Base-by-base conservation (phyloP, 805 yeast genomes). In the Ogataea neopini region DNA sequence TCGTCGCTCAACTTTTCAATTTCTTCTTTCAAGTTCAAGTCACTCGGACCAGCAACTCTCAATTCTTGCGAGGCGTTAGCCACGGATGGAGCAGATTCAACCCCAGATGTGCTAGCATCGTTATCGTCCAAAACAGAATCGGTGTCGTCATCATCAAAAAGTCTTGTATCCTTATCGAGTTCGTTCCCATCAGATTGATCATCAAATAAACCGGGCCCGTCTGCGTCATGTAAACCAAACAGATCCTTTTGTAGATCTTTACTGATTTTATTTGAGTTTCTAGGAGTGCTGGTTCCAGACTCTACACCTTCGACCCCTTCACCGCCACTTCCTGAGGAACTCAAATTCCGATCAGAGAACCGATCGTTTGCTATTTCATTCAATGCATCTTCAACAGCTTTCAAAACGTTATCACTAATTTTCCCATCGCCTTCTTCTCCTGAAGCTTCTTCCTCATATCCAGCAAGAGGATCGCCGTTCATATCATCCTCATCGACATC, bases 31-130 rank as follows among this genome's bases (percentile, higher is more conserved):
- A 86, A 67, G 44, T 83, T 77, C 40, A 84, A 64, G 40, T 81
- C 81, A 6, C 88, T 88, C 0, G 91, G 90, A 1, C 86, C 85
- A 0, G 87, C 86, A 13, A 80, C 61, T 67, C 56, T 66, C 51
- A 57, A 52, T 14, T 63, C 62, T 11, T 65, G 63, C 10, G 71
- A 65, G 1, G 57, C 44, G 8, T 39, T 40, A 40, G 51, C 37
- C 22, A 47, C 23, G 1, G 59, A 51, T 2, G 56, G 43, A 8
- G 44, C 29, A 3, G 59, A 55, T 3, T 53, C 59, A 4, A 46
- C 30, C 3, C 51, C 45, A 26, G 45, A 41, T 5, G 38, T n/a
- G 1, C 47, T 32, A n/a, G 45, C 42, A 8, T 52, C 56, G 17
- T 44, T 50, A 5, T 49, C 53, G 4, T 53, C 59, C n/a, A 26